Base-by-base conservation (phyloP, 176 grass and related monocot species). In the Rhynchospora pubera region DNA sequence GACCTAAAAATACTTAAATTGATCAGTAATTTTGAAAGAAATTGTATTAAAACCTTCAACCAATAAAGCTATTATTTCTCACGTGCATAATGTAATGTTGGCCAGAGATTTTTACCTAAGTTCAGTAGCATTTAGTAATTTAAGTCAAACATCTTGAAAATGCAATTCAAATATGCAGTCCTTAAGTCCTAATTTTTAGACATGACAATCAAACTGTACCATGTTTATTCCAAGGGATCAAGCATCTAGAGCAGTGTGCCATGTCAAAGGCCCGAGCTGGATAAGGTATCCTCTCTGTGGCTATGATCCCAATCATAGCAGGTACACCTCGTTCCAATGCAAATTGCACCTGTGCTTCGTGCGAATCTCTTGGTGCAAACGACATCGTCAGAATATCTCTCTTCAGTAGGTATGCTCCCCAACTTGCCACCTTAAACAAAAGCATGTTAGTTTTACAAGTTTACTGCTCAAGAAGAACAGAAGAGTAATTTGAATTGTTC, bases 191-290 rank as follows among this genome's bases (percentile, higher is more conserved):
- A 53, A 77, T 77, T 86, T 19, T 63, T 70, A 26, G 52, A 44
- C 24, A 59, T 52, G 19, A 26, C 12, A 87, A 65, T 21, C 8
- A 69, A 65, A 58, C 56, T 57, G 12, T 91, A 91, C 93, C 85
- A 59, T 88, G 69, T 65, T 97, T 87, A 62, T 89, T 91, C 91
- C 93, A 97, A 80, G 91, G 91, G 64, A 97, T 97, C 87, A 97
- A 85, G 83, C 93, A 97, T 78, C 93, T 91, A 60, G 93, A 97
- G 77, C 93, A 97, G 68, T 97, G 93, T 0, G 91, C 93, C 93
- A 93, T 93, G 81, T 97, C 93, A 70, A 97, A 97, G 24, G 93
- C 85, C 89, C 93, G 89, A 66, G 91, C 89, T 14, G 93, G 93
- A 26, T 97, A 93, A 9, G 91, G 93, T 23, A 91, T 88, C 85